A percentile compares a stretch with the other conserved stretches of the same genome.
These are phyloP conservation scores for Coemansia sp. DNA, from an alignment of 192 early-diverging fungal genomes.

Conservation along the genomic window DNA sequence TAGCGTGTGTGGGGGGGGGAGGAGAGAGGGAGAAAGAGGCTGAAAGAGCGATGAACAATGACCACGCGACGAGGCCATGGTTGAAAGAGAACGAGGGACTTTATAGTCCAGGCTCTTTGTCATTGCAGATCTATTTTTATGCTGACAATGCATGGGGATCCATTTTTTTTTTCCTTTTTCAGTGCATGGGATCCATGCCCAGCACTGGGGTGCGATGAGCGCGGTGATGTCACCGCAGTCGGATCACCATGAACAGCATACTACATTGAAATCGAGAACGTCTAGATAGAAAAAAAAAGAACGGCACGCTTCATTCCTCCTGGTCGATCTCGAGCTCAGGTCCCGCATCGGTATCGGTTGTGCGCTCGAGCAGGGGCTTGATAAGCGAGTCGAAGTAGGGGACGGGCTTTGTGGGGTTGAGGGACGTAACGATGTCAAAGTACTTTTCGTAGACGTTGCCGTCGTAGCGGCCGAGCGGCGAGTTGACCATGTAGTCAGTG, in stretches of 20 bases:
- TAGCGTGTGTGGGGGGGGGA: neutral
- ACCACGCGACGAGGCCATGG: too few species aligned
- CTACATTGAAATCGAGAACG: too few species aligned
- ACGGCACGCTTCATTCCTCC: slow-evolving; percentile 20
- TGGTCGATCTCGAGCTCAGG: slow-evolving; percentile 70
- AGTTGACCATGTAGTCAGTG: slow-evolving; percentile 86
- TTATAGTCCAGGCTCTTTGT: too few species aligned
- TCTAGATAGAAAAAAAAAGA: neutral
- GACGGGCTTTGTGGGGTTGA: slow-evolving; percentile 68
- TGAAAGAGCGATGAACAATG: too few species aligned
- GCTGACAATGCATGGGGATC: too few species aligned
- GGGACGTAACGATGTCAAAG: slow-evolving; percentile 78
- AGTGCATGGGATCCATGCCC: too few species aligned
- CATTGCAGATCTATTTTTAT: too few species aligned
- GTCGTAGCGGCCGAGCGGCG: slow-evolving; percentile 81
- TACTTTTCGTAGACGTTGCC: slow-evolving; percentile 85
- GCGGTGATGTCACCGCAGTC: too few species aligned
- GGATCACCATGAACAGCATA: neutral
- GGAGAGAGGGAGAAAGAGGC: neutral
- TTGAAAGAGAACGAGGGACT: too few species aligned
- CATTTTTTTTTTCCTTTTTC: too few species aligned
- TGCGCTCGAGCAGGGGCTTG: slow-evolving; percentile 71
- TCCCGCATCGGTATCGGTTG: slow-evolving; percentile 54
- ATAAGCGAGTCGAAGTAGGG: slow-evolving; percentile 80
- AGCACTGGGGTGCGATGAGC: too few species aligned